phyloP scores from a whole-genome alignment of 345 rosid genomes.

The Arabidopsis suecica region DNA sequence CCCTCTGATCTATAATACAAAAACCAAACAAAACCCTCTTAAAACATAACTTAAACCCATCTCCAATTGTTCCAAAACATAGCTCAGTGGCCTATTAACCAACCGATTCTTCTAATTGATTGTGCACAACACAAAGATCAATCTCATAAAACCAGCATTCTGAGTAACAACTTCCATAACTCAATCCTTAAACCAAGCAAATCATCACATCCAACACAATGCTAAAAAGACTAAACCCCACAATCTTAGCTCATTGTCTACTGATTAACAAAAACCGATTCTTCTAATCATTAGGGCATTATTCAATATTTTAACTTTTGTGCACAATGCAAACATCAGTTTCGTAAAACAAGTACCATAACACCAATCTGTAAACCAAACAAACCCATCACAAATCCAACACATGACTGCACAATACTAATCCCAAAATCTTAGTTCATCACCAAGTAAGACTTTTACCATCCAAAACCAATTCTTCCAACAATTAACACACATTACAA shows the following conservation, averaged over 20 bases:
- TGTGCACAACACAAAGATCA: too few species aligned
- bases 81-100: neutral
- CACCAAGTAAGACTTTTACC: neutral
- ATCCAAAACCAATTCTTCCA: neutral
- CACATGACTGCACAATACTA: neutral
- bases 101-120: constrained; percentile 3
- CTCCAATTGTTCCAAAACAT: neutral
- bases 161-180: neutral
- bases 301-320: neutral
- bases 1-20: constrained; percentile 69
- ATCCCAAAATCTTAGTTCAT: neutral
- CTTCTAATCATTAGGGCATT: too few species aligned
- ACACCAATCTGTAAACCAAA: constrained; percentile 3
- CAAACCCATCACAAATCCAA: constrained; percentile 10
- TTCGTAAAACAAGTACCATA: neutral
- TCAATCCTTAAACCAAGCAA: too few species aligned
- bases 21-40: constrained; percentile 3
- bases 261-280: too few species aligned
- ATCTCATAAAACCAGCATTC: neutral
- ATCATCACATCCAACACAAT: too few species aligned
- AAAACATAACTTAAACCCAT: neutral
- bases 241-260: too few species aligned
- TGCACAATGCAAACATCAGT: neutral
- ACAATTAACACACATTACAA: constrained; percentile 2
- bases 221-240: neutral